Base-by-base conservation (phyloP, 306 rosid genomes). In the Dicorynia guianensis region DNA sequence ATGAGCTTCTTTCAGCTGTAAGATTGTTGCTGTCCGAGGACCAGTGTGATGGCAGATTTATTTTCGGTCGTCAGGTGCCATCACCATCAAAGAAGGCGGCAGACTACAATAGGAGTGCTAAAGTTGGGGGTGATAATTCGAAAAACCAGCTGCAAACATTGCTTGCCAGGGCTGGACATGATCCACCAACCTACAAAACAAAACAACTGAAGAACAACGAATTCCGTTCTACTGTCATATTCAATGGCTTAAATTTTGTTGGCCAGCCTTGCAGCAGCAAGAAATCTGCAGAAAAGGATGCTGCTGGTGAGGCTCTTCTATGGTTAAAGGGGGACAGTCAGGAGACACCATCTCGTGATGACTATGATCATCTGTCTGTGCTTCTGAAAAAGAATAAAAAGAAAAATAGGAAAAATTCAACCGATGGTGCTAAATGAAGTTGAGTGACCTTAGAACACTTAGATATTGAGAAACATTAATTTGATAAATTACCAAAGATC, bases 11-110 rank as follows among this genome's bases (percentile, higher is more conserved):
- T 52, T 84, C 93, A 63, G 97, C 97, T 4, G 77, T 96, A 71
- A 86, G 93, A 73, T 82, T 90, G 73, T 83, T 96, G 85, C 92
- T 92, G 38, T 92, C 99, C 13, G 98, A 88, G 81, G 98, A 96
- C 72, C 80, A 81, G 39, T 92, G 97, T 33, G 86, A 84, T 39
- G 98, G 99, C 56, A 89, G 86, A 82, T 92, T 92, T 77, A 93
- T 96, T 63, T 90, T 57, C 46, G 89, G 91, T 34, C 90, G 89
- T 72, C 87, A 82, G 79, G 72, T 38, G 72, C 69, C 76, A n/a
- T 54, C 85, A 35, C 84, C 90, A 12, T 46, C 80, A 14, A 85
- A 86, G 74, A 87, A 87, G 86, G 83, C 54, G 7, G 69, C 20
- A 44, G 81, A 73, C 48, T 35, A 68, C 76, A 84, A 30, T 75